Percentiles rank a stretch among this genome's conserved stretches.
phyloP scores from a whole-genome alignment of 2,329 filamentous ascomycete species.

The Knufia fluminis region DNA sequence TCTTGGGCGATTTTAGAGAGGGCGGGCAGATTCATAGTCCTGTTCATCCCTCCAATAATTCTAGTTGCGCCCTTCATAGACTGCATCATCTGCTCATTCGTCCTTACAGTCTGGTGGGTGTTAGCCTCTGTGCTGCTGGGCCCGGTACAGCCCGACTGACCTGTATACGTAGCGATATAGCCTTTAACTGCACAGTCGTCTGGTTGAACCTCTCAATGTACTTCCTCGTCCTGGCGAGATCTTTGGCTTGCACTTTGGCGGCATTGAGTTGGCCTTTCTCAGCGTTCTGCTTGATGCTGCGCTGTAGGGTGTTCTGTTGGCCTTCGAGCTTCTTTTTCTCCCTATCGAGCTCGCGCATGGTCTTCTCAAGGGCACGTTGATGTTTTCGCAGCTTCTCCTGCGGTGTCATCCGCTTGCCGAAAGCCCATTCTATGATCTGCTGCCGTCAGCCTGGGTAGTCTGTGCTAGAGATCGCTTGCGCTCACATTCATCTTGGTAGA shows the following conservation, averaged over 20 bases:
- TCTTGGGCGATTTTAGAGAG: slow-evolving; percentile 97
- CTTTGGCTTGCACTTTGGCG: slow-evolving; percentile 96
- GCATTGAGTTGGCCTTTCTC: slow-evolving; percentile 99
- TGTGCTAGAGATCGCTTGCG: background rate
- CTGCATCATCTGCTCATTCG: slow-evolving; percentile 99
- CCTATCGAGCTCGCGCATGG: slow-evolving; percentile 89
- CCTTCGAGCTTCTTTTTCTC: slow-evolving; percentile 94
- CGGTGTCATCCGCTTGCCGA: slow-evolving; percentile 98
- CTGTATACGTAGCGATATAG: slow-evolving; percentile 90
- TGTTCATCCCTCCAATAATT: slow-evolving; percentile 92
- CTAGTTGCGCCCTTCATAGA: slow-evolving; percentile 97
- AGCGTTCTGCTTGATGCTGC: slow-evolving; percentile 95
- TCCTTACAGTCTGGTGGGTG: slow-evolving; percentile 69
- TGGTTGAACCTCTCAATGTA: slow-evolving; percentile 94
- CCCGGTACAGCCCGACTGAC: slow-evolving; percentile 36
- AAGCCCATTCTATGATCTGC: slow-evolving; percentile 96
- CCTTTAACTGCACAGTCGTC: slow-evolving; percentile 94
- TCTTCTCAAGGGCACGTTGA: slow-evolving; percentile 93
- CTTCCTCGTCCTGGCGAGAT: slow-evolving; percentile 82
- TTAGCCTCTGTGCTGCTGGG: background rate
- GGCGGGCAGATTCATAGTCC: slow-evolving; percentile 91
- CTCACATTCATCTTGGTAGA: slow-evolving; percentile 34
- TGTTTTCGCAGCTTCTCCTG: slow-evolving; percentile 59
- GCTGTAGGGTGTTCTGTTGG: slow-evolving; percentile 93
- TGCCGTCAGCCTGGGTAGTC: slow-evolving; percentile 4